phyloP scores from a whole-genome alignment of 192 early-diverging fungal species.

The Piromyces finnis region DNA sequence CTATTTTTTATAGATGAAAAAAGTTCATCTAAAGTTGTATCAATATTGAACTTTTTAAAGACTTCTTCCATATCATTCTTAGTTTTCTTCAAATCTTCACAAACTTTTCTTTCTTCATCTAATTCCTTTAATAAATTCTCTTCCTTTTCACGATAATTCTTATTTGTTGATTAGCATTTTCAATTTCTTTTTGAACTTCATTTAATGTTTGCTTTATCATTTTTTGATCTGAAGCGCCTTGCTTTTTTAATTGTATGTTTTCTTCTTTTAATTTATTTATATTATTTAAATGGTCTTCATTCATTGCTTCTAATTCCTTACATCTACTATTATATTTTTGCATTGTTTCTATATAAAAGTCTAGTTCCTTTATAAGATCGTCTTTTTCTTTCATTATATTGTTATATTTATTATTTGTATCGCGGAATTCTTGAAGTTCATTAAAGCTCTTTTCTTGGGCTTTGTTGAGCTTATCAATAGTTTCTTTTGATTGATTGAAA shows the following conservation, averaged over 20 bases:
- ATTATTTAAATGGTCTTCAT: neutral
- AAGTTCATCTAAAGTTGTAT: neutral
- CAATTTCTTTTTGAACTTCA: neutral
- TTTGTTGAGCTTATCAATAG: neutral
- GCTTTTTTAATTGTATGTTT: neutral
- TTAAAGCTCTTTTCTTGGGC: neutral
- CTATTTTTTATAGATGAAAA: neutral
- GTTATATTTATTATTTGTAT: neutral
- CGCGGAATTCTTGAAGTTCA: neutral
- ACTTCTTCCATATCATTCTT: neutral
- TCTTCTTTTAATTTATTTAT: neutral
- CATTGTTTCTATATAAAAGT: neutral
- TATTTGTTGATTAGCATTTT: neutral
- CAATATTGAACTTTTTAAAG: neutral
- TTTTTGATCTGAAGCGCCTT: neutral
- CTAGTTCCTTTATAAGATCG: neutral
- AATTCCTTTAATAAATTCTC: neutral
- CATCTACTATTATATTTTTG: neutral
- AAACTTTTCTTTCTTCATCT: neutral
- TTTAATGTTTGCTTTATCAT: neutral
- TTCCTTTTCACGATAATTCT: neutral
- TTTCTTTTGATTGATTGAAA: neutral
- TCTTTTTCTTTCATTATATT: neutral
- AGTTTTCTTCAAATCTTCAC: neutral
- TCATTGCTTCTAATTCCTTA: neutral